These are phyloP conservation scores for Trichosporon sp. DNA, from an alignment of 1,284 basidiomycete genomes.

Conservation along the genomic window DNA sequence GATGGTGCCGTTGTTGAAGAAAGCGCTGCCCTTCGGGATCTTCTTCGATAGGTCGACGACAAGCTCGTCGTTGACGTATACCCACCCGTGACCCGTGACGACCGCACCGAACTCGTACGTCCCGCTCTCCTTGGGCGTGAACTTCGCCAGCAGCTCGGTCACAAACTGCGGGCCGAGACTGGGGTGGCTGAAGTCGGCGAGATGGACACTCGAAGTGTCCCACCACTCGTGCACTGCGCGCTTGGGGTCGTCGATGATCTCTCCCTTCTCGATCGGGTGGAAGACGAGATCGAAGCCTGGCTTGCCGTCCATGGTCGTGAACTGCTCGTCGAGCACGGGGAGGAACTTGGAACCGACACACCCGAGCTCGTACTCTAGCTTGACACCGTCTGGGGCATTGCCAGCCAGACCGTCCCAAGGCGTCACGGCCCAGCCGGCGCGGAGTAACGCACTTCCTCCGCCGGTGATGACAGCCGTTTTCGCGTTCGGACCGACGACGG, in stretches of 20 bases:
- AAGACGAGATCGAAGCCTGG: conserved; percentile 24
- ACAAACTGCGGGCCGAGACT: conserved; percentile 19
- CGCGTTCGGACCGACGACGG: conserved; percentile 59
- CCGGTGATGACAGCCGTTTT: conserved; percentile 54
- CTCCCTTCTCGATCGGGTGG: conserved; percentile 21
- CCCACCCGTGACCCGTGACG: conserved; percentile 33
- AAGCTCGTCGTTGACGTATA: conserved; percentile 60
- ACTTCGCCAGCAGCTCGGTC: conserved; percentile 23
- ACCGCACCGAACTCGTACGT: conserved; percentile 31
- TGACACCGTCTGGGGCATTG: conserved; percentile 41
- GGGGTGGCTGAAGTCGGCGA: conserved; percentile 25
- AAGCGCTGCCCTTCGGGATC: conserved; percentile 12
- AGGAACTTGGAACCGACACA: conserved; percentile 22
- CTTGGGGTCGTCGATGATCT: conserved; percentile 11
- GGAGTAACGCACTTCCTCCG: conserved; percentile 55
- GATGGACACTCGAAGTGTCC: conserved; percentile 24
- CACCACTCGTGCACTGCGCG: conserved; percentile 9
- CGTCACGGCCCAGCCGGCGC: conserved; percentile 52
- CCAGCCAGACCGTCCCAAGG: conserved; percentile 55
- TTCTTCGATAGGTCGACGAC: conserved; percentile 63
- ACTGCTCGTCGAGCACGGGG: conserved; percentile 21
- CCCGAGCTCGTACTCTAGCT: conserved; percentile 50
- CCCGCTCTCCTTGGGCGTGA: conserved; percentile 23
- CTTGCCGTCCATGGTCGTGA: conserved; percentile 23
- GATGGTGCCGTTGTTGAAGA: conserved; percentile 25